Conservation (phyloP, 139 green algal species). For the Trebouxia sp. region DNA sequence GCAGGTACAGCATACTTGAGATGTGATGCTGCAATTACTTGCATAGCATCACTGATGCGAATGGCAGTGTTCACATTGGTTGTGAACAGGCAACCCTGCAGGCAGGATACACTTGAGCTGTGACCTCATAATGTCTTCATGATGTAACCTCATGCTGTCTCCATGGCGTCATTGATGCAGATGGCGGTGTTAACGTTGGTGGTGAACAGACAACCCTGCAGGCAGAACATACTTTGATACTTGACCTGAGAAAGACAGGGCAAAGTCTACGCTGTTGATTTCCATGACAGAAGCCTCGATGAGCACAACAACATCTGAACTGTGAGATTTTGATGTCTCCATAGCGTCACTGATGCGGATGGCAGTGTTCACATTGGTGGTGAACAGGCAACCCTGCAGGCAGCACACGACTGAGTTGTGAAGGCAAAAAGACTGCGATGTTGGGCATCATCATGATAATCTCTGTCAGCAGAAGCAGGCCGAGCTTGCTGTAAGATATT, state of each 20-base stretch:
- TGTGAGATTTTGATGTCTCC: too few relatives aligned
- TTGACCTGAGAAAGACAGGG: neutral
- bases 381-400: slow-evolving; percentile 95
- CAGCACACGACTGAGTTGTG: too few relatives aligned
- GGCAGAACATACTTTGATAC: neutral
- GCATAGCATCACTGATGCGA: slow-evolving; percentile 84
- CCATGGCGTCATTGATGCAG: slow-evolving; percentile 86
- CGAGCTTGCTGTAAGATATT: too few relatives aligned
- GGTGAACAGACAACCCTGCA: slow-evolving; percentile 95
- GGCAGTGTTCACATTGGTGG: slow-evolving; percentile 84
- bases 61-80: slow-evolving; percentile 87
- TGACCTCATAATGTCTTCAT: too few relatives aligned
- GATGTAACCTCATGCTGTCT: too few relatives aligned
- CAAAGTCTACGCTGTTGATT: too few relatives aligned
- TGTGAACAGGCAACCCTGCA: slow-evolving; percentile 93
- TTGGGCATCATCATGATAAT: too few relatives aligned
- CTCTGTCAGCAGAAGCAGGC: too few relatives aligned
- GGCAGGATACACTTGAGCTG: neutral
- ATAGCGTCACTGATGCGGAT: slow-evolving; percentile 89
- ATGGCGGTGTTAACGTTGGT: slow-evolving; percentile 87
- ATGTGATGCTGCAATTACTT: slow-evolving; percentile 92
- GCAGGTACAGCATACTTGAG: too few relatives aligned
- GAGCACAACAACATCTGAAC: too few relatives aligned
- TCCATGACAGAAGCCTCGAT: too few relatives aligned
- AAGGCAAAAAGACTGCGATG: too few relatives aligned